Percentiles rank a stretch among this genome's conserved stretches.
These are phyloP conservation scores for Spiraea crenata DNA, from an alignment of 331 rosid species.

Conservation along the genomic window DNA sequence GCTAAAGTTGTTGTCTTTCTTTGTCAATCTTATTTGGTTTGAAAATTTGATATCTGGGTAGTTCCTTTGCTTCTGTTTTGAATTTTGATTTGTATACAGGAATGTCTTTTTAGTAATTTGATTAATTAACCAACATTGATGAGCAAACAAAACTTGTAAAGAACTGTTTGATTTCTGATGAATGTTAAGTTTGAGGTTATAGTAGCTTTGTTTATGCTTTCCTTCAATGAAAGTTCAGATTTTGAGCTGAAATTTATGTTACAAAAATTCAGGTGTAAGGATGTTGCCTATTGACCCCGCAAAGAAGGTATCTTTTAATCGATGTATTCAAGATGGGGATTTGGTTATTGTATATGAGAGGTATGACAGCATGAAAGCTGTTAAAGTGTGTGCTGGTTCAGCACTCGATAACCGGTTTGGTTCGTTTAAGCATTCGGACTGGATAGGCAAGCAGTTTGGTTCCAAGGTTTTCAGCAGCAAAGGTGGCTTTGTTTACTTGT, in stretches of 20 bases:
- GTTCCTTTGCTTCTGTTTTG: neutral
- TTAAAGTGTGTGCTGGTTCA: constrained; percentile 52
- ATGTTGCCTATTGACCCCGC: constrained; percentile 51
- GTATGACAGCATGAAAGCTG: constrained; percentile 69
- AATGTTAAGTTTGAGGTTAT: neutral
- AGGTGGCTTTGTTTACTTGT: constrained; percentile 71
- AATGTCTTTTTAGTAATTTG: neutral
- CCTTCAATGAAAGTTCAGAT: neutral
- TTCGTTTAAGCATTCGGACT: constrained; percentile 69
- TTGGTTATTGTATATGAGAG: constrained; percentile 72
- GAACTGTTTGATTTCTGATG: neutral
- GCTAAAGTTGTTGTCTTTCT: too few relatives aligned
- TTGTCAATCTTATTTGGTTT: neutral
- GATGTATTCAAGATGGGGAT: constrained; percentile 49
- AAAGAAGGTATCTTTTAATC: constrained; percentile 57
- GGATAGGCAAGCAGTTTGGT: constrained; percentile 86
- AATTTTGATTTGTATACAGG: neutral
- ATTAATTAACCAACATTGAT: too few relatives aligned
- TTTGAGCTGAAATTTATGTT: neutral
- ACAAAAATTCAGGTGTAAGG: constrained; percentile 17
- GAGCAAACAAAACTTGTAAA: too few relatives aligned
- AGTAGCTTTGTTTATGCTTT: neutral
- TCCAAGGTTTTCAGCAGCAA: constrained; percentile 68
- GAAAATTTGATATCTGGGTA: neutral
- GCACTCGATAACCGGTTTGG: constrained; percentile 74